These are phyloP conservation scores for Phyllosticta citriasiana DNA, from an alignment of 2,329 filamentous ascomycete genomes.

Conservation along the genomic window DNA sequence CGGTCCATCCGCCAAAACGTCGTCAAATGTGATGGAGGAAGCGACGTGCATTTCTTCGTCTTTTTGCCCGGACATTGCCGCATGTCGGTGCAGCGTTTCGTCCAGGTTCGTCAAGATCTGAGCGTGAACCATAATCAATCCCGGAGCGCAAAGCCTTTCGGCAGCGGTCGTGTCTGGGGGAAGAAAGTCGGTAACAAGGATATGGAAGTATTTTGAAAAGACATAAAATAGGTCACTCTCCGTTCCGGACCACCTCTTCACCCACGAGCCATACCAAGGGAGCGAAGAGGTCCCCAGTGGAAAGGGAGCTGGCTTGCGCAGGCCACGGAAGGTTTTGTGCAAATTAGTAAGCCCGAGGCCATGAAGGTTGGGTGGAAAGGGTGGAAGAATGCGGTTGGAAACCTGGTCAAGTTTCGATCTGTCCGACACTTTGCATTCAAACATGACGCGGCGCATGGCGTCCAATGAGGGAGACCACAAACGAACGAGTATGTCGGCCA, in stretches of 20 bases:
- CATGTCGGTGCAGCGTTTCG: conserved; percentile 69
- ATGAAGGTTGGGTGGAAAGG: conserved; percentile 60
- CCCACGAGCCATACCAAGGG: conserved; percentile 79
- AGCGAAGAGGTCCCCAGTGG: conserved; percentile 62
- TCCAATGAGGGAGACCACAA: conserved; percentile 67
- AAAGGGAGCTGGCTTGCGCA: conserved; percentile 56
- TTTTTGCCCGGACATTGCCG: conserved; percentile 14
- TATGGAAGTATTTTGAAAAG: conserved; percentile 80
- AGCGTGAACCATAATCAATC: conserved; percentile 69
- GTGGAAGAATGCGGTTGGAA: conserved; percentile 54
- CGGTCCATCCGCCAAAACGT: conserved; percentile 48
- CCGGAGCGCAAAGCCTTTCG: conserved; percentile 60
- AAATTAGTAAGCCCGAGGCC: conserved; percentile 54
- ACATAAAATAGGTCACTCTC: conserved; percentile 89
- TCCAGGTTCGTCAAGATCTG: conserved; percentile 73
- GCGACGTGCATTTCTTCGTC: conserved; percentile 14
- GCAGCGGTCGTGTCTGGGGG: conserved; percentile 38
- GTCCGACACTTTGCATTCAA: conserved; percentile 56
- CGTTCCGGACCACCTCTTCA: conserved; percentile 72
- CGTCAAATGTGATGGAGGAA: conserved; percentile 52
- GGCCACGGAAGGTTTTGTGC: conserved; percentile 45
- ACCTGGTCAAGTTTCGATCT: conserved; percentile 26
- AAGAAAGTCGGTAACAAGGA: conserved; percentile 58
- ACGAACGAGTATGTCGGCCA: conserved; percentile 72
- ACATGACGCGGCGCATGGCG: conserved; percentile 59